Conservation (phyloP, 257 asterid genomes). For the Nicotiana noctiflora region DNA sequence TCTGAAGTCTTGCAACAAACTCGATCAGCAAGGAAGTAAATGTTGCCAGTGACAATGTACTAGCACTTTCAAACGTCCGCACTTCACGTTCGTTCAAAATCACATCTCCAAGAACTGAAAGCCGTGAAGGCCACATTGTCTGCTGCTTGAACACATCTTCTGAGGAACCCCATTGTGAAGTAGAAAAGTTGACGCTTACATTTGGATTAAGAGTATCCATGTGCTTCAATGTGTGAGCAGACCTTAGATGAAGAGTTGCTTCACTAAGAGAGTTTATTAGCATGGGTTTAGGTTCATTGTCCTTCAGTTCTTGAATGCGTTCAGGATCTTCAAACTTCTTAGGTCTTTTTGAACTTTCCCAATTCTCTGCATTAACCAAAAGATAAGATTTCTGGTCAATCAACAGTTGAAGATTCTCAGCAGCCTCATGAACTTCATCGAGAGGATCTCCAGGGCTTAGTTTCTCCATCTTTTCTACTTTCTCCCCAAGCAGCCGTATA, state of each 20-base stretch:
- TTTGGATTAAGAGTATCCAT: conserved; percentile 35
- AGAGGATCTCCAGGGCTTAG: conserved; percentile 53
- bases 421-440: conserved; percentile 79
- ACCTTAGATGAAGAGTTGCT: conserved; percentile 33
- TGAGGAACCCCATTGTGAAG: conserved; percentile 63
- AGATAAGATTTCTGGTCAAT: conserved; percentile 86
- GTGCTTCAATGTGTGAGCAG: conserved; percentile 32
- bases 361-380: conserved; percentile 67
- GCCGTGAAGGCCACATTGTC: conserved; percentile 88
- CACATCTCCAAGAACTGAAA: conserved; percentile 65
- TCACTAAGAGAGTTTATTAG: conserved; percentile 52
- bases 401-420: conserved; percentile 72
- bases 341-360: conserved; percentile 59
- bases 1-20: conserved; percentile 92
- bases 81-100: conserved; percentile 76
- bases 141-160: conserved; percentile 57
- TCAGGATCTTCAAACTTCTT: conserved; percentile 50
- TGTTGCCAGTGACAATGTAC: conserved; percentile 79
- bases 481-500: conserved; percentile 59
- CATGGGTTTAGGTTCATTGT: conserved; percentile 38
- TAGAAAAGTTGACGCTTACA: conserved; percentile 33
- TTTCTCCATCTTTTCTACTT: conserved; percentile 91
- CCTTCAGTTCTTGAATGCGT: conserved; percentile 58
- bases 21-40: conserved; percentile 80
- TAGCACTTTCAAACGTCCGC: conserved; percentile 80